Percentiles rank a stretch among this genome's conserved stretches.
These are phyloP conservation scores for Gypsophila paniculata DNA, from an alignment of 179 eudicot species.

Conservation along the genomic window DNA sequence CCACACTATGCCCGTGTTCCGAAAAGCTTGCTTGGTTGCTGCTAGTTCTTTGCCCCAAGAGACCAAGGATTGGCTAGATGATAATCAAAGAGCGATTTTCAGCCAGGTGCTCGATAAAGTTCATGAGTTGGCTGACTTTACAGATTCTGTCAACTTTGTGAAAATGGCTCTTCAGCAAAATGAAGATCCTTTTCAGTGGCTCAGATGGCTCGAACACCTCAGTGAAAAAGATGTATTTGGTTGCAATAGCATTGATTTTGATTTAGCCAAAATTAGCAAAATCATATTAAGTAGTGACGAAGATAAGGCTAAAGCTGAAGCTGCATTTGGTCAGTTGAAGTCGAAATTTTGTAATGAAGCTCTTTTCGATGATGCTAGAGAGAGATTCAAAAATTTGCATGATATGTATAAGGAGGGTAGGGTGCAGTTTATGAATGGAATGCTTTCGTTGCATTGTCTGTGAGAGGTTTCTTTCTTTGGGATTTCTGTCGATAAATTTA, in stretches of 20 bases:
- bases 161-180: slow-evolving; percentile 36
- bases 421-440: slow-evolving; percentile 54
- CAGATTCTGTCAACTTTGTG: slow-evolving; percentile 40
- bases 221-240: slow-evolving; percentile 20
- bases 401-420: slow-evolving; percentile 56
- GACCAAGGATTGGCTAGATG: slow-evolving; percentile 34
- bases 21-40: slow-evolving; percentile 85
- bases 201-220: slow-evolving; percentile 65
- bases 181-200: slow-evolving; percentile 52
- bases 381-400: slow-evolving; percentile 42
- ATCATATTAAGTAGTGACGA: slow-evolving; percentile 28
- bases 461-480: background rate
- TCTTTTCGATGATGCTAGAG: slow-evolving; percentile 48
- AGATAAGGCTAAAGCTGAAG: slow-evolving; percentile 39
- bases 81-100: slow-evolving; percentile 49
- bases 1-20: slow-evolving; percentile 42
- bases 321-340: slow-evolving; percentile 48
- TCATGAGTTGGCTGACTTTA: slow-evolving; percentile 39
- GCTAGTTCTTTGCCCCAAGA: slow-evolving; percentile 37
- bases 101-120: slow-evolving; percentile 37
- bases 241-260: slow-evolving; percentile 18
- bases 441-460: slow-evolving; percentile 55
- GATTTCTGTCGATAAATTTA: background rate
- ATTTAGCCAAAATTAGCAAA: slow-evolving; percentile 21
- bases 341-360: slow-evolving; percentile 58